Percentiles rank a stretch among this genome's conserved stretches.
phyloP scores from a whole-genome alignment of 345 rosid genomes.

The Psidium guajava region DNA sequence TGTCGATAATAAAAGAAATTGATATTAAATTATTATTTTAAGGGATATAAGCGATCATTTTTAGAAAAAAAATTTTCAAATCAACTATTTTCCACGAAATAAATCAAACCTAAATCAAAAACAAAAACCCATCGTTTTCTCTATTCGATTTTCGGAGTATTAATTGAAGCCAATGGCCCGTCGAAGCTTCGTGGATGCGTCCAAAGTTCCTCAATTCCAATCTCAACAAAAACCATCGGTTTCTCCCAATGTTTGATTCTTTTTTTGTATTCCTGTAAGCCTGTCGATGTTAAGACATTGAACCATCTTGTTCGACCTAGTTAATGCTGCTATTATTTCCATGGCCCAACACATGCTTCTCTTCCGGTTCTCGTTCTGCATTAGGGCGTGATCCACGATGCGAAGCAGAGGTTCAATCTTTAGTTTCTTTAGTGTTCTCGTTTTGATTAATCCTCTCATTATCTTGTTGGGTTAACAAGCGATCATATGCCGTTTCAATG shows the following conservation, averaged over 20 bases:
- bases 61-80: too few relatives aligned
- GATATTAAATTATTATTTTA: background rate
- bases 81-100: rapidly evolving
- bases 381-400: background rate
- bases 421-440: background rate
- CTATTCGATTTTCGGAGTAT: background rate
- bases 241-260: background rate
- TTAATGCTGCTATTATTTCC: background rate
- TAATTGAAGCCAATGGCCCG: background rate
- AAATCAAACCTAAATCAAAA: background rate
- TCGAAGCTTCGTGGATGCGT: background rate
- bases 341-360: background rate
- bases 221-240: background rate
- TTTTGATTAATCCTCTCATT: background rate
- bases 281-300: background rate
- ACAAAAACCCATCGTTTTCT: background rate
- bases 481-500: background rate
- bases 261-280: background rate
- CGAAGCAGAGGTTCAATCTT: background rate
- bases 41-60: background rate
- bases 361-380: background rate
- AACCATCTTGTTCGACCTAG: background rate
- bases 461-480: background rate
- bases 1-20: background rate
- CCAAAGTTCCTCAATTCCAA: background rate